These are phyloP conservation scores for Cercospora sp. DNA, from an alignment of 2,329 filamentous ascomycete genomes.

Conservation along the genomic window DNA sequence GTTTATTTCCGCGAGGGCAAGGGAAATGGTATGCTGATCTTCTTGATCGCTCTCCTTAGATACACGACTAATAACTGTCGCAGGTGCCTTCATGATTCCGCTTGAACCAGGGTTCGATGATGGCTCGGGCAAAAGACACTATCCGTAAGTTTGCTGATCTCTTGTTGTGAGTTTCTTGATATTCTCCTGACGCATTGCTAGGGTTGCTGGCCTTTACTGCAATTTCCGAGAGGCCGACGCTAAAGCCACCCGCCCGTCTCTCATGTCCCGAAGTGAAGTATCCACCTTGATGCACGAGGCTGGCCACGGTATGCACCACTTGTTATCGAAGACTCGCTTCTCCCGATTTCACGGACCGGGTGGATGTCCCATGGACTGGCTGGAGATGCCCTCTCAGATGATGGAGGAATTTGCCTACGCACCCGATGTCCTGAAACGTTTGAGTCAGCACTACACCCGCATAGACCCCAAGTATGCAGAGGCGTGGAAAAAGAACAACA, in stretches of 20 bases:
- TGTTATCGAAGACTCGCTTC: constrained; percentile 8
- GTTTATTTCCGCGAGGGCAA: constrained; percentile 9
- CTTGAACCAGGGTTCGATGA: constrained; percentile 10
- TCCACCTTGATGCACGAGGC: constrained; percentile 17
- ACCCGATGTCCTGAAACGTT: constrained; percentile 9
- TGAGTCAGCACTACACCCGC: constrained; percentile 21
- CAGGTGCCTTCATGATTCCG: constrained; percentile 4
- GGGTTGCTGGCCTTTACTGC: background rate
- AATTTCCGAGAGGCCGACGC: constrained; percentile 9
- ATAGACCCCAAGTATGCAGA: background rate
- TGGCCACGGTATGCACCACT: constrained; percentile 22
- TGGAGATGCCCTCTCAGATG: constrained; percentile 14
- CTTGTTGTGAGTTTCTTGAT: too few species aligned
- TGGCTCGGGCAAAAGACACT: constrained; percentile 12
- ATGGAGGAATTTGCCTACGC: constrained; percentile 19
- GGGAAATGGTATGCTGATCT: background rate
- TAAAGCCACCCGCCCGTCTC: constrained; percentile 4
- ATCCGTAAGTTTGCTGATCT: constrained; percentile 5
- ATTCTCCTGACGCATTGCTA: background rate
- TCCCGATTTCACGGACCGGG: background rate
- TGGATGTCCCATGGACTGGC: constrained; percentile 14
- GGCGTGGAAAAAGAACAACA: constrained; percentile 9
- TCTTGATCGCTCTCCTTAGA: background rate
- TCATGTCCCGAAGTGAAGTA: constrained; percentile 7
- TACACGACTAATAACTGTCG: background rate